Conservation (phyloP, 1,284 basidiomycete species). For the Papiliotrema fonsecae region DNA sequence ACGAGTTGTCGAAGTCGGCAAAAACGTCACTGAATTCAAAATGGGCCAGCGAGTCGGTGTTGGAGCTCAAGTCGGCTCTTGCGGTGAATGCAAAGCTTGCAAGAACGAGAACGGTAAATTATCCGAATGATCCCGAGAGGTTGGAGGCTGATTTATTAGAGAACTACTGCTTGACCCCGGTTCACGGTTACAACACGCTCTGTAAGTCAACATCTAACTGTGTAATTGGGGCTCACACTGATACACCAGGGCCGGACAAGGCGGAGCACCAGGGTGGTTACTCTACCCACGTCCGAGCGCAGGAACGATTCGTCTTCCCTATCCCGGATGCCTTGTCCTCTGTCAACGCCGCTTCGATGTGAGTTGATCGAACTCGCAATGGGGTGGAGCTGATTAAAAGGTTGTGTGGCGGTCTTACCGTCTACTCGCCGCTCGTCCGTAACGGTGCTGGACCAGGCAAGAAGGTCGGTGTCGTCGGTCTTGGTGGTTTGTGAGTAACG, state of each 20-base stretch:
- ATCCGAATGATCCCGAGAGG: not conserved
- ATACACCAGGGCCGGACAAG: conserved; percentile 57
- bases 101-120: conserved; percentile 44
- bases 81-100: conserved; percentile 45
- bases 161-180: conserved; percentile 48
- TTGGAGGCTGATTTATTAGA: conserved; percentile 20
- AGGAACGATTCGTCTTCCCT: conserved; percentile 64
- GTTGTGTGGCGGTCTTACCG: conserved; percentile 64
- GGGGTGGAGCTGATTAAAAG: conserved; percentile 44
- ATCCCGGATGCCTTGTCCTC: conserved; percentile 60
- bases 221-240: conserved; percentile 19
- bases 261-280: conserved; percentile 57
- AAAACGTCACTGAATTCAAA: conserved; percentile 48
- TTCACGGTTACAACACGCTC: conserved; percentile 47
- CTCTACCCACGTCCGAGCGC: conserved; percentile 60
- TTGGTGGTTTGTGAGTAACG: conserved; percentile 56
- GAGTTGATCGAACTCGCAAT: conserved; percentile 6
- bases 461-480: conserved; percentile 63
- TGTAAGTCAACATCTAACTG: conserved; percentile 17
- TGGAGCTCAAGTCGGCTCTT: conserved; percentile 50
- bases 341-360: conserved; percentile 53
- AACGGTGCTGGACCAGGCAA: conserved; percentile 61
- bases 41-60: conserved; percentile 51
- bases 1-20: conserved; percentile 49
- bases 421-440: conserved; percentile 61